Base-by-base conservation (phyloP, 2,329 filamentous ascomycete species). In the Pseudogymnoascus sp. region DNA sequence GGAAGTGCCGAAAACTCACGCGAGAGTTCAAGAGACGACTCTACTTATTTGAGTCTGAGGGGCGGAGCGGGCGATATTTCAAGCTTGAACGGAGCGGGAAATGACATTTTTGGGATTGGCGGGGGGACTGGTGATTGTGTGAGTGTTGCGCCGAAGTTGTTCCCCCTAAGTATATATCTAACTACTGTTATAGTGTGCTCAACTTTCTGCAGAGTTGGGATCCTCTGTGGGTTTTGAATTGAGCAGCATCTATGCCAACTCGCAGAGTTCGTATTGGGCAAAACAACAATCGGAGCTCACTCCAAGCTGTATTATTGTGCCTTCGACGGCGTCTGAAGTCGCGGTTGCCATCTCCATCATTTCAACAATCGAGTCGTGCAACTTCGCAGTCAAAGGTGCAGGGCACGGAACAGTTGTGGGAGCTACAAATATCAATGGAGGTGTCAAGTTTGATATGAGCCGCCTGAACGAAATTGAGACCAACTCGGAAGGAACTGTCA, bases 301-400 rank as follows among this genome's bases (percentile, higher is more conserved):
- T 8, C 61, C 61, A 35, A 57, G 16, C n/a, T 62, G 61, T 36
- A 41, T 60, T 37, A 20, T 62, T 35, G 33, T 57, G 9, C 61
- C 61, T 4, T 38, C 22, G 8, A 47, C 20, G 14, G n/a, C 61
- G 14, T 33, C 60, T 3, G 61, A 62, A 6, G 59, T 62, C 1
- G 60, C 61, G 14, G 36, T 33, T 5, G 59, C 61, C 6, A 50
- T 63, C 22, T 43, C 41, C 25, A 58, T 61, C 16, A 43, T 63
- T 20, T 79, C 65, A 18, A 68, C 81, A 12, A 41, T 38, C 12
- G 20, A 60, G 4, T 33, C 33, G 7, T 63, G 61, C 16, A 16
- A 58, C 39, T 63, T 63, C 37, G 61, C 61, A 20, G 36, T 63
- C 7, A 63, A 43, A 50, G 61, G 61, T 7, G 20, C 30, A 25